A percentile compares a stretch with the other conserved stretches of the same genome.
Evolutionary conservation across 257 asterid species (phyloP).

Genomic region (Gynochthodes officinalis): DNA sequence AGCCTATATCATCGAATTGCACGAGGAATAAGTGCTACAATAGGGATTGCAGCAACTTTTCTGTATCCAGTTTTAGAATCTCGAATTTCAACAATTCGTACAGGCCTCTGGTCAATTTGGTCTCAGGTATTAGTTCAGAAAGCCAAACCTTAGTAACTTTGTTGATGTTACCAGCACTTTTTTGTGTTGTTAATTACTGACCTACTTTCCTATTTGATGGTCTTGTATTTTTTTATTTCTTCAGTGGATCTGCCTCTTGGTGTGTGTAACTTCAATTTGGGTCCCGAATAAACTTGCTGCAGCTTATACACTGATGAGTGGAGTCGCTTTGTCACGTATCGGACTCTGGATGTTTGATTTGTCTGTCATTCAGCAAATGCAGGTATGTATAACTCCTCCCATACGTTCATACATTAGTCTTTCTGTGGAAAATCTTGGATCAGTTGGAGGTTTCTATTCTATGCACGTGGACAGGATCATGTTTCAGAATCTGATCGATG

Average conservation of each 20-base stretch:
- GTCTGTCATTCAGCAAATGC: slow-evolving; percentile 90
- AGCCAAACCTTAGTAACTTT: background rate
- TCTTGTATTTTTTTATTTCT: background rate
- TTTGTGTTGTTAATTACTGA: background rate
- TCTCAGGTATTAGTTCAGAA: slow-evolving; percentile 49
- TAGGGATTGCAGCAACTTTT: slow-evolving; percentile 81
- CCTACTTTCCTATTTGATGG: background rate
- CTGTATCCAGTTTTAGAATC: slow-evolving; percentile 58
- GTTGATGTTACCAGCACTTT: background rate
- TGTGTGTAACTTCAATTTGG: no score
- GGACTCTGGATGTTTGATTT: no score
- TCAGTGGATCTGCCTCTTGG: no score
- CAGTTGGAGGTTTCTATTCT: background rate
- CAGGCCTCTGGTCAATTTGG: slow-evolving; percentile 94
- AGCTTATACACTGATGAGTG: slow-evolving; percentile 66
- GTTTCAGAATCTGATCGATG: slow-evolving; percentile 74
- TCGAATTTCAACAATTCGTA: slow-evolving; percentile 56
- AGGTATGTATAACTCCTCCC: slow-evolving; percentile 35
- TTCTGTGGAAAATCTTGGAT: background rate
- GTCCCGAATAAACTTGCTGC: no score
- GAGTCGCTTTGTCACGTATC: no score
- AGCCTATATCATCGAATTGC: slow-evolving; percentile 74
- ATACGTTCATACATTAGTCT: background rate
- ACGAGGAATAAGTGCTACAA: slow-evolving; percentile 67
- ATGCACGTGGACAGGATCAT: slow-evolving; percentile 44